A percentile compares a stretch with the other conserved stretches of the same genome.
Conservation (phyloP, 2,329 filamentous ascomycete species). For the Gnomoniopsis sp. region DNA sequence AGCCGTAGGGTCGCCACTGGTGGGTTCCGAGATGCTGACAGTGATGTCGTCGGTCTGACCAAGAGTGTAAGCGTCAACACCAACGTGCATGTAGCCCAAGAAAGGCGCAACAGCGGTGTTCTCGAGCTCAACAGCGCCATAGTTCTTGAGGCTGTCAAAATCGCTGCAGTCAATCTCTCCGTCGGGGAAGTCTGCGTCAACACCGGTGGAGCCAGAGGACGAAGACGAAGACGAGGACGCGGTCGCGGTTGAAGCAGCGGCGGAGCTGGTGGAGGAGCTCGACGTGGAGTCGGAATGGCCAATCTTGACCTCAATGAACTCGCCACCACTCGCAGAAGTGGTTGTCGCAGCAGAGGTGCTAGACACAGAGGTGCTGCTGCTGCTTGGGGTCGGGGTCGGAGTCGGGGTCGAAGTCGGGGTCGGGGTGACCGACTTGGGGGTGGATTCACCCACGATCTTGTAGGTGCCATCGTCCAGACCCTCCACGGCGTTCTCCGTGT, state of each 20-base stretch:
- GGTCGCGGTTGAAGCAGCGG: constrained; percentile 25
- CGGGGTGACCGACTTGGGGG: constrained; percentile 49
- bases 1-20: constrained; percentile 57
- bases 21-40: constrained; percentile 60
- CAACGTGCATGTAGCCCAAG: constrained; percentile 68
- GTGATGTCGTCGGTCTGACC: constrained; percentile 41
- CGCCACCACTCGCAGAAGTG: constrained; percentile 34
- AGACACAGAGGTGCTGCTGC: constrained; percentile 28
- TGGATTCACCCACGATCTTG: constrained; percentile 59
- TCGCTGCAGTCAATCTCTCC: constrained; percentile 65
- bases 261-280: constrained; percentile 25
- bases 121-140: constrained; percentile 69
- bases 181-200: constrained; percentile 70
- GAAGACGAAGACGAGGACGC: constrained; percentile 25
- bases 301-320: constrained; percentile 50
- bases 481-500: constrained; percentile 61
- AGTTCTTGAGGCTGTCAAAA: constrained; percentile 66
- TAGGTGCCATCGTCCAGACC: constrained; percentile 71
- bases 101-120: constrained; percentile 73
- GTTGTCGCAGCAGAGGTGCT: constrained; percentile 33
- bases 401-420: constrained; percentile 24
- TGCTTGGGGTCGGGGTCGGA: constrained; percentile 25
- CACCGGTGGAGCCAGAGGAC: constrained; percentile 42
- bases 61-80: constrained; percentile 4
- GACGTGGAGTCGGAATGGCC: constrained; percentile 29